Conservation (phyloP, 805 yeast species). For the Blastobotrys terrestris region DNA sequence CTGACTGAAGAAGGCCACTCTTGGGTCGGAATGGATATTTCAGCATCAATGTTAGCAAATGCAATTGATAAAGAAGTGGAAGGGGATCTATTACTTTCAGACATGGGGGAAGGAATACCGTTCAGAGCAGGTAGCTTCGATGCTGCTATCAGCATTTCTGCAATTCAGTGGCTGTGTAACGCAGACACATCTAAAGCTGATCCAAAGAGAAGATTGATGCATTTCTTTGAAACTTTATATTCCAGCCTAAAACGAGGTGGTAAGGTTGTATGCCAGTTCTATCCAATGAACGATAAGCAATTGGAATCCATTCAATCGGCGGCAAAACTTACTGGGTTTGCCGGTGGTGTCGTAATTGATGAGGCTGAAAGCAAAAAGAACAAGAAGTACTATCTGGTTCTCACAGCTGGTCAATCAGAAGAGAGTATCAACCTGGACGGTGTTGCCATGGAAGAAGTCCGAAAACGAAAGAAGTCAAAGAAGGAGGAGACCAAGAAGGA, state of each 20-base stretch:
- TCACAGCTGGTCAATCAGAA: constrained; percentile 80
- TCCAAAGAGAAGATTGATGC: constrained; percentile 72
- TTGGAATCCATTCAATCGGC: constrained; percentile 69
- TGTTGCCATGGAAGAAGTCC: constrained; percentile 63
- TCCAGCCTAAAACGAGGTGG: constrained; percentile 89
- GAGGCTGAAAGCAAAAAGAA: constrained; percentile 90
- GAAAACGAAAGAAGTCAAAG: constrained; percentile 39
- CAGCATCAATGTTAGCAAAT: constrained; percentile 93
- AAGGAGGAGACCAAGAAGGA: constrained; percentile 70
- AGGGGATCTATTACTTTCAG: constrained; percentile 87
- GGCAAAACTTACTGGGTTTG: constrained; percentile 92
- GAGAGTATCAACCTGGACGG: constrained; percentile 71
- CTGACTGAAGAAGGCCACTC: constrained; percentile 86
- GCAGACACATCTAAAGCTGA: constrained; percentile 81
- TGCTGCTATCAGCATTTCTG: constrained; percentile 92
- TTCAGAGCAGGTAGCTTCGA: constrained; percentile 95
- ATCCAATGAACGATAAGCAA: constrained; percentile 86
- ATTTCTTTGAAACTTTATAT: constrained; percentile 83
- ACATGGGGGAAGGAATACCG: constrained; percentile 91
- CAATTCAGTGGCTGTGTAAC: constrained; percentile 96
- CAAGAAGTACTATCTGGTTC: constrained; percentile 82
- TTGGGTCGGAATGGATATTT: constrained; percentile 96
- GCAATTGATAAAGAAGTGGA: constrained; percentile 89
- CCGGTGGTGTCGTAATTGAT: constrained; percentile 91
- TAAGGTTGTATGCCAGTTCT: constrained; percentile 94